phyloP scores from a whole-genome alignment of 2,329 filamentous ascomycete genomes.

The Phaeosphaeriaceae sp. region DNA sequence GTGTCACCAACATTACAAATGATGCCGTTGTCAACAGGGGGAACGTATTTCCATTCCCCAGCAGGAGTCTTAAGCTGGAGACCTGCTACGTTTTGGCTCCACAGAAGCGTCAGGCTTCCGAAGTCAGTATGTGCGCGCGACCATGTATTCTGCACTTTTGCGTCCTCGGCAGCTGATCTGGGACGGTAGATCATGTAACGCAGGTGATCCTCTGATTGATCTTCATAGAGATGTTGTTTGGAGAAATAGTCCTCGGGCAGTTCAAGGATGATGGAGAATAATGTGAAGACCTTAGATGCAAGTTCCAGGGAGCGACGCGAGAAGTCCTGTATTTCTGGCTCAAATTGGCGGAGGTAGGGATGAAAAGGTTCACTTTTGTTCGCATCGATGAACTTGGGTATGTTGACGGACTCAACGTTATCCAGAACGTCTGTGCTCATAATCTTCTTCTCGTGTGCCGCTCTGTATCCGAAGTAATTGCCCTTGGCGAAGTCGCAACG shows the following conservation, averaged over 20 bases:
- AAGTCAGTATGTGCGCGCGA: conserved; percentile 60
- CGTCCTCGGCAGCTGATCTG: conserved; percentile 45
- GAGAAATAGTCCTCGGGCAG: conserved; percentile 49
- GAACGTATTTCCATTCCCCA: conserved; percentile 57
- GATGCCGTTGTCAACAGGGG: conserved; percentile 55
- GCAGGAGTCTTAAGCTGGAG: conserved; percentile 56
- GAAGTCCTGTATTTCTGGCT: conserved; percentile 36
- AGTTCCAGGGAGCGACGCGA: conserved; percentile 32
- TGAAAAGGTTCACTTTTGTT: conserved; percentile 35
- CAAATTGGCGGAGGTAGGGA: conserved; percentile 33
- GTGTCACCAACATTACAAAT: conserved; percentile 59
- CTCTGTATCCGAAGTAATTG: conserved; percentile 42
- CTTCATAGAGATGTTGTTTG: conserved; percentile 45
- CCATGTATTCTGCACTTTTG: conserved; percentile 49
- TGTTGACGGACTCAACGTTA: conserved; percentile 41
- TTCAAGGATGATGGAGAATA: conserved; percentile 50
- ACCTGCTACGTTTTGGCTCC: conserved; percentile 56
- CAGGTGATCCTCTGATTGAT: conserved; percentile 49
- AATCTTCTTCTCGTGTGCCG: conserved; percentile 39
- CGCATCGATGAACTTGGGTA: conserved; percentile 39
- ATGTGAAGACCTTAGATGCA: conserved; percentile 46
- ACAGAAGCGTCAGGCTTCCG: conserved; percentile 55
- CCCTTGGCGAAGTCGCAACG: conserved; percentile 39
- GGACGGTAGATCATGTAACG: conserved; percentile 55
- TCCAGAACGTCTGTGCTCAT: conserved; percentile 42